A percentile compares a stretch with the other conserved stretches of the same genome.
These are phyloP conservation scores for Xylariaceae sp. DNA, from an alignment of 2,329 filamentous ascomycete species.

Conservation along the genomic window DNA sequence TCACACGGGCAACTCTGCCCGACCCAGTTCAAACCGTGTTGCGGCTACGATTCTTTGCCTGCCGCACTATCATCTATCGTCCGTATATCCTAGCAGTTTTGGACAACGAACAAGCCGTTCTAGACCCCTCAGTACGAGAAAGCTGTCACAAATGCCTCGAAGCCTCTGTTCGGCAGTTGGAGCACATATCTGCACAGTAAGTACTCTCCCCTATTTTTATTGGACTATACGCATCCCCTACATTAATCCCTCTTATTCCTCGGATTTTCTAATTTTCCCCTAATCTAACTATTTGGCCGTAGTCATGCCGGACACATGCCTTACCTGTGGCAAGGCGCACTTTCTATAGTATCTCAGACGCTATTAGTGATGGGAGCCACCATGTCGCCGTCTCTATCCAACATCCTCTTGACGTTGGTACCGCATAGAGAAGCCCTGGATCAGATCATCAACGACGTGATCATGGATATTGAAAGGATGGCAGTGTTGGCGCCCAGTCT, in stretches of 20 bases:
- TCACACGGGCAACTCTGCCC: slow-evolving; percentile 68
- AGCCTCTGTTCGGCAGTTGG: slow-evolving; percentile 78
- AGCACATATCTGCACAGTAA: slow-evolving; percentile 79
- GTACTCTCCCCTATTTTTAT: slow-evolving; percentile 41
- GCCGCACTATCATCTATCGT: slow-evolving; percentile 84
- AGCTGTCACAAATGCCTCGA: slow-evolving; percentile 84
- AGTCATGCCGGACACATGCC: slow-evolving; percentile 84
- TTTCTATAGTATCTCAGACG: slow-evolving; percentile 83
- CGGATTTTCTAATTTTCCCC: slow-evolving; percentile 31
- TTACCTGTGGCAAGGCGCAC: slow-evolving; percentile 84
- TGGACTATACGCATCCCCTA: slow-evolving; percentile 20
- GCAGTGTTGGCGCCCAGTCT: slow-evolving; percentile 78
- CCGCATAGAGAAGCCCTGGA: slow-evolving; percentile 69
- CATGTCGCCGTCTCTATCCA: slow-evolving; percentile 75
- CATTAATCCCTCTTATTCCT: slow-evolving; percentile 32
- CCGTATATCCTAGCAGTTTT: slow-evolving; percentile 83
- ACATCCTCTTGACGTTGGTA: slow-evolving; percentile 65
- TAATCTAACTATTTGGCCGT: slow-evolving; percentile 49
- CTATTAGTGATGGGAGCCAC: slow-evolving; percentile 84
- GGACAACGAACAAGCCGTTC: slow-evolving; percentile 74
- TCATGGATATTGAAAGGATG: slow-evolving; percentile 77
- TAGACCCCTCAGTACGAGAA: slow-evolving; percentile 76
- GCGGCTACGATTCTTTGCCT: slow-evolving; percentile 81
- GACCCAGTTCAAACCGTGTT: slow-evolving; percentile 82
- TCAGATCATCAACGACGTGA: slow-evolving; percentile 78